Base-by-base conservation (phyloP, 345 rosid genomes). In the Toxicodendron radicans region DNA sequence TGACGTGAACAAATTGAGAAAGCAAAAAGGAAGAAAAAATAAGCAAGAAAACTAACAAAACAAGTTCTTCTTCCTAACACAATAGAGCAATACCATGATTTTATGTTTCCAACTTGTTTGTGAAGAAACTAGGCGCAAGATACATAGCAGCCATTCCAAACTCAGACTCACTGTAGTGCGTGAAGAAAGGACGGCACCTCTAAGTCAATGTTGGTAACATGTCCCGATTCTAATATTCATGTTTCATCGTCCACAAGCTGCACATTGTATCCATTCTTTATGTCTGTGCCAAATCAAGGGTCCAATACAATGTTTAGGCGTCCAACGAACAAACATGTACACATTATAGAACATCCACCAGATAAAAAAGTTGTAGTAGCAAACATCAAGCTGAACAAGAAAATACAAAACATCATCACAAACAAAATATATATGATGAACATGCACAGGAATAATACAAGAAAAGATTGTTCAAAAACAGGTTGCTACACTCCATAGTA, bases 241-340 rank as follows among this genome's bases (percentile, higher is more conserved):
- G 79, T 70, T 74, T 87, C 89, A 33, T 88, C 93, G 76, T 84
- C 97, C 17, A 67, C 77, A 35, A 85, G 87, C 86, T 86, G 91
- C 79, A 85, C 75, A 51, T 81, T 79, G 73, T 83, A 85, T 73
- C 82, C 89, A 73, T 74, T 87, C 75, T 85, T 93, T 80, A 84
- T 78, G 75, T 88, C 97, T 89, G 89, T 58, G 76, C 52, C 72
- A 84, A 76, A 73, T 75, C 63, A 70, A 62, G 61, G 7, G 33
- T 72, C 23, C 76, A 56, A 62, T 12, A 43, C 53, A 76, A 43
- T 66, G 48, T 60, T 73, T 54, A 35, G 38, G 45, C 23, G 64
- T 72, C 64, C 52, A 74, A 60, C 38, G 66, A 74, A 58, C 66
- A 81, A 64, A 73, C 18, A 43, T 30, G 52, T 27, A 41, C 32